These are phyloP conservation scores for Oehlia diaphana DNA, from an alignment of 192 early-diverging fungal genomes.

Conservation along the genomic window DNA sequence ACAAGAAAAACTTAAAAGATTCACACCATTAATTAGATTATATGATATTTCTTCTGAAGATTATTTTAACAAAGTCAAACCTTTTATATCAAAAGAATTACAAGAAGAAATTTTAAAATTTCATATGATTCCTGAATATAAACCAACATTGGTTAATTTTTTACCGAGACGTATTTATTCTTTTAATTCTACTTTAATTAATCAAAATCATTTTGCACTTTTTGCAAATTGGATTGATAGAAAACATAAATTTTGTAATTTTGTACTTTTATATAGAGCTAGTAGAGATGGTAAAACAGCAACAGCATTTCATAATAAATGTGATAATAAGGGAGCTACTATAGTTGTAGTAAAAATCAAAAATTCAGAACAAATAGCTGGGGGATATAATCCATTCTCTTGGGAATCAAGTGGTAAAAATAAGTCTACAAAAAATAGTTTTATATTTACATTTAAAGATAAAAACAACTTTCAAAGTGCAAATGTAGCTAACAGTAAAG, in stretches of 20 bases:
- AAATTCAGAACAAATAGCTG: too few species aligned
- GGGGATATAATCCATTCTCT: too few species aligned
- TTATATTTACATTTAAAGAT: too few species aligned
- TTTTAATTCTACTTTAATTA: conserved; percentile 2
- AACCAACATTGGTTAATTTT: not conserved
- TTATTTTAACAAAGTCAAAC: not conserved
- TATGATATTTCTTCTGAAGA: conserved; percentile 6
- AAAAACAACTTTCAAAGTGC: too few species aligned
- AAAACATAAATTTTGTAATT: not conserved
- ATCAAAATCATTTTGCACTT: not conserved
- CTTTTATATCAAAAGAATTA: not conserved
- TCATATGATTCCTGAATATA: conserved; percentile 7
- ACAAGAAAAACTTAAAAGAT: not conserved
- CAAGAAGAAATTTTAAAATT: not conserved
- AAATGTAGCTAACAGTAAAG: too few species aligned
- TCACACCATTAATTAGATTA: conserved; percentile 17
- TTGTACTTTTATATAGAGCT: too few species aligned
- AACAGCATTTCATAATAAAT: too few species aligned
- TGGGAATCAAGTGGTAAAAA: too few species aligned
- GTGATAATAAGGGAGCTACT: too few species aligned
- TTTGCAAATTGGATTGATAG: conserved; percentile 20
- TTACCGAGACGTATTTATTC: not conserved
- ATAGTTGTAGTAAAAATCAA: too few species aligned
- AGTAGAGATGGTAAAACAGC: too few species aligned
- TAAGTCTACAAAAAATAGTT: too few species aligned